Base-by-base conservation (phyloP, 257 asterid species). In the Ocimum tenuiflorum region DNA sequence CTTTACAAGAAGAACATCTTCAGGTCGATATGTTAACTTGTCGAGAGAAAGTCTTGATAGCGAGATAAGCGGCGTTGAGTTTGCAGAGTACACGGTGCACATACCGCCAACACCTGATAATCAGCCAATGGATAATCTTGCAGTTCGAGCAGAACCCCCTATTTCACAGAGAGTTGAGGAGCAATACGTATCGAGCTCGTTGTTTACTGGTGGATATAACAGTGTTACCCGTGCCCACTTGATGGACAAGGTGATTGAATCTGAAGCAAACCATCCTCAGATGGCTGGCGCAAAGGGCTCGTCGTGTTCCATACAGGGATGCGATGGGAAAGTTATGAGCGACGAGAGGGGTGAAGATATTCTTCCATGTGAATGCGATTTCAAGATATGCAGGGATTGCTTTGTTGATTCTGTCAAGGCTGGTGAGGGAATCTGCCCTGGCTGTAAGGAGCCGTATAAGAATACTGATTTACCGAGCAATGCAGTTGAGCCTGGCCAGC, bases 221-320 rank as follows among this genome's bases (percentile, higher is more conserved):
- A 83, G 89, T 23, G 88, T 81, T 1, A 91, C 98, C 4, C 88
- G 96, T 13, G 96, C 98, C 47, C 98, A 91, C 73, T 68, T 89
- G 73, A 91, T 91, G 98, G 96, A 91, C 70, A 91, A 91, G 82
- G 98, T 91, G 77, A 91, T 85, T 6, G 98, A 91, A 18, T 87
- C 96, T 0, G 95, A 85, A 65, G 73, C 89, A 29, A 87, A 64
- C 66, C 97, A 89, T 77, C 97, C 97, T 2, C 97, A 91, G 77
- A 88, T 88, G 95, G 95, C 94, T 29, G 97, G 97, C 27, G 78
- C 81, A 24, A 88, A 85, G 75, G 97, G 97, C 33, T 88, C 97
- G 0, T 85, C 87, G 0, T 91, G 98, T 70, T 81, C 96, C 2
- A 67, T 91, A 20, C 80, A 75, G 38, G 98, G 98, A 2, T 91